A percentile compares a stretch with the other conserved stretches of the same genome.
Evolutionary conservation across 441 rosid genomes (phyloP).

Genomic region (Capsella rubella): DNA sequence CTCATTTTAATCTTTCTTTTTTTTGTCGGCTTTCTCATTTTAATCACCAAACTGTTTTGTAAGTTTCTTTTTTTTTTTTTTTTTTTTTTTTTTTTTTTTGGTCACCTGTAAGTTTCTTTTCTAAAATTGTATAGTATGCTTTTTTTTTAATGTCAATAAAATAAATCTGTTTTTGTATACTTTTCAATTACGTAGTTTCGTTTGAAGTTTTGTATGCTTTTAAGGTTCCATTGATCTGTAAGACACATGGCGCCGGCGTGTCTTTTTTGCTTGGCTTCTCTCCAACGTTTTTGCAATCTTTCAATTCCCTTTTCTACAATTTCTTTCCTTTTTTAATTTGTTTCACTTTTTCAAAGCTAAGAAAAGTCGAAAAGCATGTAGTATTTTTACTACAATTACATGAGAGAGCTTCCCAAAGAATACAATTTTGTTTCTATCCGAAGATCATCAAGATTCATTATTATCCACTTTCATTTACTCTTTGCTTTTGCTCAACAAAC

Average conservation of each 20-base stretch:
- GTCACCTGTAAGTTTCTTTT: too few species aligned
- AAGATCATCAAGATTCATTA: background rate
- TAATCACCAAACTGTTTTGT: background rate
- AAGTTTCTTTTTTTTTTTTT: too few species aligned
- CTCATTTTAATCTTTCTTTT: background rate
- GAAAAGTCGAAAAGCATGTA: background rate
- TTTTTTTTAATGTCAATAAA: too few species aligned
- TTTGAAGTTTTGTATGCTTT: background rate
- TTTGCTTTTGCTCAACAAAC: background rate
- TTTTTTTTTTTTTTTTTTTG: too few species aligned
- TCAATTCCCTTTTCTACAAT: background rate
- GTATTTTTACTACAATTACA: too few species aligned
- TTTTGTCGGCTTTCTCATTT: too few species aligned
- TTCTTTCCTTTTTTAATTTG: background rate
- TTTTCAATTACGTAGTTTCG: slow-evolving; percentile 3
- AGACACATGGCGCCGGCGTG: slow-evolving; percentile 12
- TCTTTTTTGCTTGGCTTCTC: slow-evolving; percentile 8
- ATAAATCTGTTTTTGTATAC: background rate
- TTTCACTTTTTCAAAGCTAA: background rate
- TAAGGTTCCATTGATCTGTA: slow-evolving; percentile 7
- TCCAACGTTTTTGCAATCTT: slow-evolving; percentile 23
- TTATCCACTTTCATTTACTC: background rate
- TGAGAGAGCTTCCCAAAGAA: background rate
- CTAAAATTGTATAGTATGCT: too few species aligned
- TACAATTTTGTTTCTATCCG: background rate